Base-by-base conservation (phyloP, 139 green algal species). In the Coccomyxa sp. region DNA sequence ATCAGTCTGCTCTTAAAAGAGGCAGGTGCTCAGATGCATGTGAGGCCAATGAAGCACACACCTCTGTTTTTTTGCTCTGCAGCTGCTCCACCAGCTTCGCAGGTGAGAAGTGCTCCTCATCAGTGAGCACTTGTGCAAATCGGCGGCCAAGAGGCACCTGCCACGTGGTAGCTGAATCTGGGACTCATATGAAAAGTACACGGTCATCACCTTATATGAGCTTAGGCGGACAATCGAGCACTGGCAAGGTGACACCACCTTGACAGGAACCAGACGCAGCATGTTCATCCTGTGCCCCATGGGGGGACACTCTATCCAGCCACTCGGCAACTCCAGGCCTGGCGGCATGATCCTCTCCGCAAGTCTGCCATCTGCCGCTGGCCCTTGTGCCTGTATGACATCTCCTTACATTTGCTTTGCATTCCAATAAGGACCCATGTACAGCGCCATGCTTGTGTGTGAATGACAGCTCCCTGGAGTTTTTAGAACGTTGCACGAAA, bases 281-380 rank as follows among this genome's bases (percentile, higher is more conserved):
- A 80, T 63, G 57, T 82, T 58, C 0, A 89, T 76, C 30, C 23
- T 11, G 30, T 78, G n/a, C 14, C 89, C 86, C 38, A 90, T 85
- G 4, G 71, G 78, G 0, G 90, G 90, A 80, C 91, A 95, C 14
- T 91, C 87, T 1, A 89, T 78, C 91, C 91, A 95, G 16, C 91
- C 91, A 14, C 81, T 66, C 13, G 89, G 89, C 16, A 92, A 32
- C 17, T 80, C 71, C 67, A 79, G 60, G 85, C 32, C 86, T 45
- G 16, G 18, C 31, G 76, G 76, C 17, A 58, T 78, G 38, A 51
- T 51, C 7, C 38, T 51, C 7, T 51, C 38, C 38, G 38, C 38
- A 51, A 7, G 38, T 51, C 38, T 51, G 38, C 38, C 38, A 51
- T 51, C 38, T 51, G 38, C 38, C 38, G 3, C 38, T 51, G 38